A percentile compares a stretch with the other conserved stretches of the same genome.
These are phyloP conservation scores for Cubamyces sp. DNA, from an alignment of 768 basidiomycete species.

Conservation along the genomic window DNA sequence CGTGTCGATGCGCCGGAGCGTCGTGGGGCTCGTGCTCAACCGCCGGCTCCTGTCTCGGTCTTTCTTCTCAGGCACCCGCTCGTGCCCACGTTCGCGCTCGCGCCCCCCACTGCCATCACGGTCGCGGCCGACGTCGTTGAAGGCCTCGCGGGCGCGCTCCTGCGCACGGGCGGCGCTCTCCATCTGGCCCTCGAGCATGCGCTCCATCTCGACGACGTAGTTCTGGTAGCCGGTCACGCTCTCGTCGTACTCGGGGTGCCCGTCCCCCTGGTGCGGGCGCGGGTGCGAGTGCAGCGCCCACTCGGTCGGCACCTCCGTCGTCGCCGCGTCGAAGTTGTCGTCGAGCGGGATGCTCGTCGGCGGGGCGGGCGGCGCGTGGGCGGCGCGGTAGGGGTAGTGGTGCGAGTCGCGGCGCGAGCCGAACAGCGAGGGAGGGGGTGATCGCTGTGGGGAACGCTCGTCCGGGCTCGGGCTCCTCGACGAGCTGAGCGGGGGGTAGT, in stretches of 20 bases:
- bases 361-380: constrained; percentile 18
- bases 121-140: not conserved
- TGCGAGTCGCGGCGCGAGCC: constrained; percentile 20
- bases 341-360: constrained; percentile 33
- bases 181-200: constrained; percentile 32
- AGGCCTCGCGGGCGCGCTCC: constrained; percentile 17
- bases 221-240: constrained; percentile 35
- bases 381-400: constrained; percentile 12
- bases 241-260: constrained; percentile 32
- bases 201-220: constrained; percentile 37
- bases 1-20: constrained; percentile 14
- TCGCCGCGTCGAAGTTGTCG: constrained; percentile 35
- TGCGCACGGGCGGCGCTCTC: constrained; percentile 23
- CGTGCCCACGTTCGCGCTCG: not conserved
- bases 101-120: not conserved
- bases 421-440: not conserved
- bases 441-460: not conserved
- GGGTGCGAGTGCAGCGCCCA: constrained; percentile 23
- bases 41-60: not conserved
- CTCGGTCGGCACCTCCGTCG: constrained; percentile 35
- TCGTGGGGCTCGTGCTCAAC: constrained; percentile 11
- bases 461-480: constrained; percentile 2
- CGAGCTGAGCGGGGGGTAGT: constrained; percentile 13
- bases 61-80: not conserved
- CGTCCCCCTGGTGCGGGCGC: constrained; percentile 16